These are phyloP conservation scores for Colletotrichum sp. DNA, from an alignment of 2,329 filamentous ascomycete species.

Conservation along the genomic window DNA sequence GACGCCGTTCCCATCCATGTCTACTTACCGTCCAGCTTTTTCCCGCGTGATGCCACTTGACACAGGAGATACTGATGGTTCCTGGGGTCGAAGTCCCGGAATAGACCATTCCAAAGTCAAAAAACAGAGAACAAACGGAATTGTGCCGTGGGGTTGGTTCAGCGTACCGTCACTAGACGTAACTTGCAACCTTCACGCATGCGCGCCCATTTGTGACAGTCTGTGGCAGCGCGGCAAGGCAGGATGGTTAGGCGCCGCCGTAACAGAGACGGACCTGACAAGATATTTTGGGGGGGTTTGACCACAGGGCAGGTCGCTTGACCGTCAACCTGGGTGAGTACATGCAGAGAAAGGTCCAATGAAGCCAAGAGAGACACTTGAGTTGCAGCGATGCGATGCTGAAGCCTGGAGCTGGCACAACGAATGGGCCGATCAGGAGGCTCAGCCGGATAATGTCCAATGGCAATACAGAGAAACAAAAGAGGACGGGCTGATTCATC, in stretches of 20 bases:
- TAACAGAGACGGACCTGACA: not conserved
- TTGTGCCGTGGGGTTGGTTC: not conserved
- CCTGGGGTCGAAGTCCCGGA: not conserved
- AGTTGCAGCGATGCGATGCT: slow-evolving; percentile 11
- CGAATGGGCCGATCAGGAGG: slow-evolving; percentile 1
- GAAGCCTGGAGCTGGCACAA: slow-evolving; percentile 7
- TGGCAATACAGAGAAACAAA: not conserved
- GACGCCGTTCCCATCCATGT: not conserved
- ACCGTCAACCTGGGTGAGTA: not conserved
- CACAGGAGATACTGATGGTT: not conserved
- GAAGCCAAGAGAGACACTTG: not conserved
- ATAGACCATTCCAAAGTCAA: not conserved
- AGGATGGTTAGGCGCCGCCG: not conserved
- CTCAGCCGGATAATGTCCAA: not conserved
- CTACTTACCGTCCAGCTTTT: too few relatives aligned
- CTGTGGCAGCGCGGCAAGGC: not conserved
- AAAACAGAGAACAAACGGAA: not conserved
- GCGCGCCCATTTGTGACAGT: not conserved
- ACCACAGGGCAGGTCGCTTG: not conserved
- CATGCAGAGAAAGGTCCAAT: not conserved
- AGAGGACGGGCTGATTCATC: not conserved
- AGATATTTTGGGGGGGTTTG: not conserved
- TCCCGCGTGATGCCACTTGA: not conserved
- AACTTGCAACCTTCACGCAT: not conserved
- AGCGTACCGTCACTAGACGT: not conserved